phyloP scores from a whole-genome alignment of 2,329 filamentous ascomycete genomes.

The Colletotrichum noveboracense region DNA sequence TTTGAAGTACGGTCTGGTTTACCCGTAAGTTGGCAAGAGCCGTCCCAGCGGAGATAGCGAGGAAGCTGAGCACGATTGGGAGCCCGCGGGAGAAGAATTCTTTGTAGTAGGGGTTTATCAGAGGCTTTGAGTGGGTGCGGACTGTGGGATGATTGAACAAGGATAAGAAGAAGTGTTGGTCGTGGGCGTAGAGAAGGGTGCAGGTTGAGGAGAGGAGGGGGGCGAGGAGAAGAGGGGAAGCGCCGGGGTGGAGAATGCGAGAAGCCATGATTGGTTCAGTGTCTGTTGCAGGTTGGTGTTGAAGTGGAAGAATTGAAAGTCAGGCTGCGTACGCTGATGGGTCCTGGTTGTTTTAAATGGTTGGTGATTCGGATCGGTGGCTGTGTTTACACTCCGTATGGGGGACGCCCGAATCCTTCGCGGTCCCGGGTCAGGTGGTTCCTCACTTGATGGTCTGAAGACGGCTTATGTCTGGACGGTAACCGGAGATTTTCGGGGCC shows the following conservation, averaged over 20 bases:
- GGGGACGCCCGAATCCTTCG: neutral
- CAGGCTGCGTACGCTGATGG: neutral
- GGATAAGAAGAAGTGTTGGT: slow-evolving; percentile 24
- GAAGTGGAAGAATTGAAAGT: neutral
- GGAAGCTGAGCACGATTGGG: neutral
- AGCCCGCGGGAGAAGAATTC: slow-evolving; percentile 26
- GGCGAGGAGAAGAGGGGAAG: slow-evolving; percentile 28
- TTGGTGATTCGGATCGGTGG: neutral
- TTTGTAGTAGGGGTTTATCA: slow-evolving; percentile 32
- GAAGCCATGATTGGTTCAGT: slow-evolving; percentile 23
- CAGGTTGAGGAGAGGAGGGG: slow-evolving; percentile 34
- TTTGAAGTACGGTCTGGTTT: neutral
- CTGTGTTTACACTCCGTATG: neutral
- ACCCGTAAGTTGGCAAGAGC: neutral
- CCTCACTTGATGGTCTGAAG: neutral
- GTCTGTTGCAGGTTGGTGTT: neutral
- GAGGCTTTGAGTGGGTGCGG: neutral
- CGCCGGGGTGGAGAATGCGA: slow-evolving; percentile 22
- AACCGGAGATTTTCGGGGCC: neutral
- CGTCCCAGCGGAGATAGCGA: neutral
- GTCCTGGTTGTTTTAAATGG: neutral
- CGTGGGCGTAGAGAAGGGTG: slow-evolving; percentile 30
- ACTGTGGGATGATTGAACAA: slow-evolving; percentile 14
- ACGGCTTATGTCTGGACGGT: neutral
- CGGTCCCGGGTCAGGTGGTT: neutral